Conservation (phyloP, 176 grass and related monocot species). For the Thinopyrum elongatum region DNA sequence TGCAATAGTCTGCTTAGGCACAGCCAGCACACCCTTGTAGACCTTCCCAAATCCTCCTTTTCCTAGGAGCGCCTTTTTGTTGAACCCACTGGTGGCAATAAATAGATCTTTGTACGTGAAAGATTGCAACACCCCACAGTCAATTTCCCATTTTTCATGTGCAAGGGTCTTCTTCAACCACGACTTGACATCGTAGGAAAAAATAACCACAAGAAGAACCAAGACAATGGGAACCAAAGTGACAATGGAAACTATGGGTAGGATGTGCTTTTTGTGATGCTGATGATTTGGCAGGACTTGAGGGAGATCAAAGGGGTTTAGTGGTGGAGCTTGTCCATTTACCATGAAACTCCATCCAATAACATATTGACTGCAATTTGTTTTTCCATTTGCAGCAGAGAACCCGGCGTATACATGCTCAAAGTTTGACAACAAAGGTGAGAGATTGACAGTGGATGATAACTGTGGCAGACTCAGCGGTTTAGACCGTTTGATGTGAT, state of each 20-base stretch:
- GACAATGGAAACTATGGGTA: background rate
- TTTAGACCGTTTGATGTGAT: background rate
- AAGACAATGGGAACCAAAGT: background rate
- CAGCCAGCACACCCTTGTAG: conserved; percentile 27
- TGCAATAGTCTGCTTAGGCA: background rate
- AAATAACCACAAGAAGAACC: background rate
- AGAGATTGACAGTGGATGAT: background rate
- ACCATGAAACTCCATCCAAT: background rate
- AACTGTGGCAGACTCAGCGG: background rate
- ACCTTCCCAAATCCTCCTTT: conserved; percentile 42
- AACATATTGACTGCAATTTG: background rate
- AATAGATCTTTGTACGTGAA: conserved; percentile 29
- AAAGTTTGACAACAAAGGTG: background rate
- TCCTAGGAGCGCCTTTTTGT: conserved; percentile 20
- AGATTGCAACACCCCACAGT: background rate
- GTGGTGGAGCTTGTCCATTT: background rate
- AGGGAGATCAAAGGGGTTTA: background rate
- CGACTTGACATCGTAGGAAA: background rate
- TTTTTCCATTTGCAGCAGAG: background rate
- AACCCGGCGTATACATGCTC: background rate
- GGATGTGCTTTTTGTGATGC: background rate
- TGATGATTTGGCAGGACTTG: background rate
- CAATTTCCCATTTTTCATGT: background rate
- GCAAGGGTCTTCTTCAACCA: background rate
- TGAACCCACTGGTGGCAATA: conserved; percentile 10